Percentiles rank a stretch among this genome's conserved stretches.
phyloP scores from a whole-genome alignment of 2,329 filamentous ascomycete species.

The Diaporthe sp. region DNA sequence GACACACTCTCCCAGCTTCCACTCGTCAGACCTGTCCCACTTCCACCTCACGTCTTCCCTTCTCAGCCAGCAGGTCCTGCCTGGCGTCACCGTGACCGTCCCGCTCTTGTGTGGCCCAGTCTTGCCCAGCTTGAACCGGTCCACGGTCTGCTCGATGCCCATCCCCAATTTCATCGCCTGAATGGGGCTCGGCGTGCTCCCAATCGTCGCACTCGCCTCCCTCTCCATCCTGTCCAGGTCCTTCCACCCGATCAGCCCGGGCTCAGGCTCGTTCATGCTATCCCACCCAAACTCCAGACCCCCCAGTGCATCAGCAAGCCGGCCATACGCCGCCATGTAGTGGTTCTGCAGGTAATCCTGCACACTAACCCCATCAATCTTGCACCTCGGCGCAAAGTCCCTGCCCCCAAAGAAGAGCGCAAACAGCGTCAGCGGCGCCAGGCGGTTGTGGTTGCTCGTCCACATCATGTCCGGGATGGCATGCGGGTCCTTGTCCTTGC shows the following conservation, averaged over 20 bases:
- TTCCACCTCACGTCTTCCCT: conserved; percentile 44
- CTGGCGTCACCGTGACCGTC: conserved; percentile 39
- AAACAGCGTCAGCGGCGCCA: conserved; percentile 44
- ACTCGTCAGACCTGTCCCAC: conserved; percentile 40
- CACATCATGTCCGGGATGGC: conserved; percentile 47
- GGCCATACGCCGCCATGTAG: conserved; percentile 44
- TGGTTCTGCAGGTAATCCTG: conserved; percentile 47
- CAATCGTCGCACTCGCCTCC: conserved; percentile 44
- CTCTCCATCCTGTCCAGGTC: conserved; percentile 43
- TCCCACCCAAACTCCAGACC: conserved; percentile 45
- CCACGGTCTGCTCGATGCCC: conserved; percentile 42
- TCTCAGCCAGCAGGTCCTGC: conserved; percentile 43
- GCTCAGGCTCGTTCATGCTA: conserved; percentile 47
- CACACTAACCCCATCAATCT: conserved; percentile 45
- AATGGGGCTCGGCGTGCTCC: conserved; percentile 44
- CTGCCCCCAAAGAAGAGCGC: conserved; percentile 45
- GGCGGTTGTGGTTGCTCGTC: conserved; percentile 48
- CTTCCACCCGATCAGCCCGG: conserved; percentile 44
- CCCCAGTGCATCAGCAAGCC: conserved; percentile 41
- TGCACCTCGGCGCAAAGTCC: conserved; percentile 45
- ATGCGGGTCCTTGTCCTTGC: conserved; percentile 44
- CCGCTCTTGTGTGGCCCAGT: conserved; percentile 46
- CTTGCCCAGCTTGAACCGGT: conserved; percentile 44
- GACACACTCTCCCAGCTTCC: conserved; percentile 45
- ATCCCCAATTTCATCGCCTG: conserved; percentile 45